Evolutionary conservation across 768 basidiomycete species (phyloP).

Genomic region (Daedaleopsis nitida): DNA sequence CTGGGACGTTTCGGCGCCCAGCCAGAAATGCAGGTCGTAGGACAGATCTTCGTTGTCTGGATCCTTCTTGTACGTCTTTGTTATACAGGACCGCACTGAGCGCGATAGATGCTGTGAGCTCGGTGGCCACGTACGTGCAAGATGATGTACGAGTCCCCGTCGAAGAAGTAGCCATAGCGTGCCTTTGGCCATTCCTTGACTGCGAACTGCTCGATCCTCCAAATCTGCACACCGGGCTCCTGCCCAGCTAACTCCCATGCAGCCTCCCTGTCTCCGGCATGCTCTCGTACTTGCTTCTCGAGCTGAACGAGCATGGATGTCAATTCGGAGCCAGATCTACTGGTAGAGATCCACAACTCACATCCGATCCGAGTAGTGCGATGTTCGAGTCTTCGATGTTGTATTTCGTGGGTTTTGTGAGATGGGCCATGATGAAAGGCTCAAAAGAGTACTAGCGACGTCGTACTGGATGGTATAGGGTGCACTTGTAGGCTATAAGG

Average conservation of each 20-base stretch:
- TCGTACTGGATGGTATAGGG: background rate
- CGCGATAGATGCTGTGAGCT: too few relatives aligned
- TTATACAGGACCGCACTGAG: too few relatives aligned
- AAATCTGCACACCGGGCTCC: constrained; percentile 49
- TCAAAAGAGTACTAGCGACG: background rate
- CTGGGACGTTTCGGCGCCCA: constrained; percentile 58
- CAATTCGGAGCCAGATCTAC: background rate
- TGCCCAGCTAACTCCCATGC: constrained; percentile 54
- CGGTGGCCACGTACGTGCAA: constrained; percentile 46
- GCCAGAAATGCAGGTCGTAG: constrained; percentile 68
- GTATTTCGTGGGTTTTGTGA: constrained; percentile 50
- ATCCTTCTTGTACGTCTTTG: constrained; percentile 58
- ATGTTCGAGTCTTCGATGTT: constrained; percentile 67
- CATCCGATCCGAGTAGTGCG: constrained; percentile 63
- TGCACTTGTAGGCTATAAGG: too few relatives aligned
- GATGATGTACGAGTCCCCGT: constrained; percentile 69
- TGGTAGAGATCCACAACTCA: constrained; percentile 31
- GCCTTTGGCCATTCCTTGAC: constrained; percentile 57
- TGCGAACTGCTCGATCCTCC: constrained; percentile 60
- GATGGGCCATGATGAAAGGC: background rate
- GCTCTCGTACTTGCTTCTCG: constrained; percentile 57
- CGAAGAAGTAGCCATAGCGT: constrained; percentile 56
- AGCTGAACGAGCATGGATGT: constrained; percentile 37
- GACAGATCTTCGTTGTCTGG: constrained; percentile 49
- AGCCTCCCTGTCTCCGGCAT: constrained; percentile 49